Percentiles rank a stretch among this genome's conserved stretches.
Conservation (phyloP, 2,329 filamentous ascomycete genomes). For the Talaromyces sp. region DNA sequence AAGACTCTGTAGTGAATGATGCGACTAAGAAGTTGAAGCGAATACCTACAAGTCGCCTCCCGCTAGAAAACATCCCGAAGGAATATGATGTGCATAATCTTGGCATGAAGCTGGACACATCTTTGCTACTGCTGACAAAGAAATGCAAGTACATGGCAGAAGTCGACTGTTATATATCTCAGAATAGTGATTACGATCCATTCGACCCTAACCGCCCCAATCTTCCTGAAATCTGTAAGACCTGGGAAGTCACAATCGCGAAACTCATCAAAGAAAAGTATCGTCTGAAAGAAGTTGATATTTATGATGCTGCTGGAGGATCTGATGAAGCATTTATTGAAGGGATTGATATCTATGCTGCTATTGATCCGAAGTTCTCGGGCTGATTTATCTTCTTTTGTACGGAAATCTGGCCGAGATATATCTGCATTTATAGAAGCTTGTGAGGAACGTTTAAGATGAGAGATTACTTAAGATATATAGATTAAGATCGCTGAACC, state of each 20-base stretch:
- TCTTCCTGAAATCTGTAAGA: conserved; percentile 8
- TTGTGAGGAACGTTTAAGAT: no score
- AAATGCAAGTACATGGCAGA: background rate
- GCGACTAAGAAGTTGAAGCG: conserved; percentile 15
- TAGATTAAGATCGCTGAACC: background rate
- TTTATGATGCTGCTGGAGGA: conserved; percentile 11
- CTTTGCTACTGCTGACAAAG: background rate
- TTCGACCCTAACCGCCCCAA: background rate
- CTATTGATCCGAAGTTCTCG: background rate
- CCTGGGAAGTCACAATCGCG: conserved; percentile 20
- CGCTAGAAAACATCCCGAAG: conserved; percentile 27
- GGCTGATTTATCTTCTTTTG: background rate
- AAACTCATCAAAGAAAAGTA: conserved; percentile 20
- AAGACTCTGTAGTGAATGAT: background rate
- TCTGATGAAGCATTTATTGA: conserved; percentile 14
- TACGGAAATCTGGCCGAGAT: background rate
- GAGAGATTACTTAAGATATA: background rate
- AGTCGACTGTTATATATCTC: conserved; percentile 3
- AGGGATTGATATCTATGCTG: conserved; percentile 17
- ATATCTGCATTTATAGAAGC: background rate
- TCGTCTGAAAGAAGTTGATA: conserved; percentile 10
- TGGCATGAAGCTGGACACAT: conserved; percentile 11
- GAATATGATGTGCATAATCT: conserved; percentile 22
- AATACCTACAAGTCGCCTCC: conserved; percentile 22
- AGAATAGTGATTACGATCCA: background rate